Percentiles rank a stretch among this genome's conserved stretches.
Evolutionary conservation across 306 rosid species (phyloP).

Genomic region (Cucurbita ficifolia): DNA sequence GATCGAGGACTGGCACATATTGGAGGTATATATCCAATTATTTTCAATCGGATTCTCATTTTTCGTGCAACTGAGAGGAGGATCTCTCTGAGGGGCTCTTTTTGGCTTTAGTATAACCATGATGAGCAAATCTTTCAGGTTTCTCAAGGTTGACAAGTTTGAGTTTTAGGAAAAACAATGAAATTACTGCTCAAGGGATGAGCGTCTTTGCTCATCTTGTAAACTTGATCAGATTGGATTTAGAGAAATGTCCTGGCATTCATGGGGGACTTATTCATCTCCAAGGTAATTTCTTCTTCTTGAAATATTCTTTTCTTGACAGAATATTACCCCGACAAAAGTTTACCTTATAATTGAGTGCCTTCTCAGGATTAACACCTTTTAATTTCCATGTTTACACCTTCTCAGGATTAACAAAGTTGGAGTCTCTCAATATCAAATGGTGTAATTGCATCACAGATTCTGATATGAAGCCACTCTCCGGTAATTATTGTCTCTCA

Average conservation of each 20-base stretch:
- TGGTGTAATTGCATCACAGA: constrained; percentile 88
- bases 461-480: constrained; percentile 64
- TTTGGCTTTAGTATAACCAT: constrained; percentile 5
- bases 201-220: constrained; percentile 42
- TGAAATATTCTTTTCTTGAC: neutral
- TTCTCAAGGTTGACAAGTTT: constrained; percentile 62
- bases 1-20: constrained; percentile 52
- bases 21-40: constrained; percentile 32
- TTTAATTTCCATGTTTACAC: neutral
- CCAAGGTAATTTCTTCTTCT: constrained; percentile 33
- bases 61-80: neutral
- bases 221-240: constrained; percentile 72
- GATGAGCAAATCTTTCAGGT: constrained; percentile 35
- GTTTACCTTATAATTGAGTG: neutral
- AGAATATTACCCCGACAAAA: neutral
- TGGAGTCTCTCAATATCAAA: constrained; percentile 87
- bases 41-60: neutral
- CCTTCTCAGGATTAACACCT: neutral
- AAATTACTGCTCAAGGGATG: constrained; percentile 80
- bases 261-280: constrained; percentile 82
- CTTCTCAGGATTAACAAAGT: constrained; percentile 51
- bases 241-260: constrained; percentile 84
- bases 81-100: neutral
- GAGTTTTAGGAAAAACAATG: constrained; percentile 74
- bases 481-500: constrained; percentile 28